Evolutionary conservation across 495 filamentous ascomycete species (phyloP), one percentile per base, ranked within the genome.

Genomic region (Saxispiralis lemnorum): DNA sequence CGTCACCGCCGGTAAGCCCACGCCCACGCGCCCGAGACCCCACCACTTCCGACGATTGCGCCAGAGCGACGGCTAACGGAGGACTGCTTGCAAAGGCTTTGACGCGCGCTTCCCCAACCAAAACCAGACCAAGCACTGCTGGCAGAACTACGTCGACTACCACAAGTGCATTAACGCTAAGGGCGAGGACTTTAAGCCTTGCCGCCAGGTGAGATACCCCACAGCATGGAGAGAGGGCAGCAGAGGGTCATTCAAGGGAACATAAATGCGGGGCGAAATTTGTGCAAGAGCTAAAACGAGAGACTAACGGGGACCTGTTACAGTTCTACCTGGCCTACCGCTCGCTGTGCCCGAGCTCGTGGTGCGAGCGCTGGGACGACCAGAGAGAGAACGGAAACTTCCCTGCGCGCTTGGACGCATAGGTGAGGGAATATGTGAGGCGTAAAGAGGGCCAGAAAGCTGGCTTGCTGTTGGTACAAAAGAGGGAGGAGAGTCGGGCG

Each of bases 91-190:
- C 40, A 44, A 63, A 93, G 89, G 89, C 70, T 93, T 92, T 68
- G 92, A 96, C 63, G 92, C 92, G 62, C 88, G 92, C 63, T 99
- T 96, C 71, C 92, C 92, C 52, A 92, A 99, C 73, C 68, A 74
- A 71, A 99, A 99, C 71, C 92, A 99, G 62, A 80, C 76, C 60
- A 80, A 81, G 68, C 76, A 81, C 65, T 95, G 84, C 81, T 93
- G 87, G 87, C 87, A 93, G 59, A 89, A 97, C 73, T 99, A 99
- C 67, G 92, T 99, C 71, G 92, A 99, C 67, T 96, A 99, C 74
- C 78, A 99, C 77, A 99, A 96, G 74, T 99, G 92, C 69, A 80
- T 93, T 63, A 67, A 81, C 61, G 88, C 87, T 63, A 96, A 96
- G 75, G 92, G 92, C 63, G 92, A 99, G 69, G 92, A 96, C 61